Evolutionary conservation across 2,329 filamentous ascomycete genomes (phyloP).

Genomic region (Fusarium duplospermum): DNA sequence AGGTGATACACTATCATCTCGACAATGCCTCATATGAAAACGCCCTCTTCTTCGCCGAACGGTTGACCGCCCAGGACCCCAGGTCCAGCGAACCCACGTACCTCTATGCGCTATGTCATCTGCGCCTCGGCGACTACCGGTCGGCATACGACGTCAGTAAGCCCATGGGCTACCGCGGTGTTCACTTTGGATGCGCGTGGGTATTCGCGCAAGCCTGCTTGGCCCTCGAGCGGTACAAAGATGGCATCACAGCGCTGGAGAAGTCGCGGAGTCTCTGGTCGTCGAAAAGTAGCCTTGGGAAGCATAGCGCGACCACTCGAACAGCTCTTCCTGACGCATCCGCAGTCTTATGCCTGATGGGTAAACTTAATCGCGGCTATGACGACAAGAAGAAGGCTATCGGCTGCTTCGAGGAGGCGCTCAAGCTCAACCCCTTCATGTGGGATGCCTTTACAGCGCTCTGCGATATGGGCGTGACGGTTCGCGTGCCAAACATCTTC

Average conservation of each 20-base stretch:
- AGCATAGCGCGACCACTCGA: constrained; percentile 81
- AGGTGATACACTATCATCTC: constrained; percentile 76
- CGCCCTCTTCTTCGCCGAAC: constrained; percentile 92
- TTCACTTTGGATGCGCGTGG: constrained; percentile 88
- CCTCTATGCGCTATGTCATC: constrained; percentile 85
- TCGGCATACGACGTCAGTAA: constrained; percentile 88
- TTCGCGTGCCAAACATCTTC: constrained; percentile 89
- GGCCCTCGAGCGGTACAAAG: constrained; percentile 79
- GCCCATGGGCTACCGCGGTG: constrained; percentile 74
- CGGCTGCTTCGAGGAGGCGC: constrained; percentile 85
- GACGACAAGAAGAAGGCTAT: constrained; percentile 87
- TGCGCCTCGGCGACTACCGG: constrained; percentile 83
- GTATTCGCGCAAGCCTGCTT: constrained; percentile 92
- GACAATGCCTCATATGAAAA: constrained; percentile 92
- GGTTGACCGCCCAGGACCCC: constrained; percentile 85
- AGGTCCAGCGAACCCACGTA: constrained; percentile 84
- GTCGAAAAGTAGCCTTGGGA: constrained; percentile 81
- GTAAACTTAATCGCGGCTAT: constrained; percentile 86
- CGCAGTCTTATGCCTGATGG: constrained; percentile 84
- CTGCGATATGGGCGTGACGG: constrained; percentile 85
- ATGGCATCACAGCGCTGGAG: constrained; percentile 87
- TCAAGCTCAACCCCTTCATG: constrained; percentile 94
- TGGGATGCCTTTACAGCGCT: constrained; percentile 96
- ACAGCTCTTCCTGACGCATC: constrained; percentile 84
- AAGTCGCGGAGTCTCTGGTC: constrained; percentile 82